Base-by-base conservation (phyloP, 805 yeast genomes). In the Pichia rugopelliculosa region DNA sequence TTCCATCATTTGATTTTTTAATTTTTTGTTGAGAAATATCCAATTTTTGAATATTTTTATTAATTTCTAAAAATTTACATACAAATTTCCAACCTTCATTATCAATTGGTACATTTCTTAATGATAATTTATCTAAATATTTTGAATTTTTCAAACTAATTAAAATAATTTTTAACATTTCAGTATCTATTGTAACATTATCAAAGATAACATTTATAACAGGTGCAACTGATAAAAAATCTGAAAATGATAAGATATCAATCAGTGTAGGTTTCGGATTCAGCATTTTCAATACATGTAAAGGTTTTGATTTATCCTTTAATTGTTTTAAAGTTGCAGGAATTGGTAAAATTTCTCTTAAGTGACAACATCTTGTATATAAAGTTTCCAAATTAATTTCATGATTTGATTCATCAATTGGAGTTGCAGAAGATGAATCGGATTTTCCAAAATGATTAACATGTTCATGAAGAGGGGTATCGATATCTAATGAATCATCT, bases 391-490 rank as follows among this genome's bases (percentile, higher is more conserved):
- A 60, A 2, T 79, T 62, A 1, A 74, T 56, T 30, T 53, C 56
- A 3, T n/a, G 23, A 22, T 62, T 60, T n/a, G 10, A 15, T 13
- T 30, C 34, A 30, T 30, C 34, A 30, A 18, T n/a, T 13, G 34
- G 18, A 30, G 6, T 30, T 15, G 18, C 7, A 4, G 34, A n/a
- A 10, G 47, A n/a, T 18, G 40, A 42, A n/a, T 49, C 49, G 20
- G n/a, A n/a, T n/a, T 41, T 42, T 20, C 56, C 64, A 45, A 67
- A 67, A 48, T 67, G 64, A 46, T 65, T 59, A 18, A 67, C 65
- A 50, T 67, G 82, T 7, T 70, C 58, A 58, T 77, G 82, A 34
- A 77, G 56, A 1, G 91, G 91, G 45, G 79, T 83, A 59, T 85
- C 95, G 52, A 85, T 84, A 51, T 75, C 85, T 24, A 73, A 20